These are phyloP conservation scores for Heliamphora pulchella DNA, from an alignment of 179 eudicot species.

Conservation along the genomic window DNA sequence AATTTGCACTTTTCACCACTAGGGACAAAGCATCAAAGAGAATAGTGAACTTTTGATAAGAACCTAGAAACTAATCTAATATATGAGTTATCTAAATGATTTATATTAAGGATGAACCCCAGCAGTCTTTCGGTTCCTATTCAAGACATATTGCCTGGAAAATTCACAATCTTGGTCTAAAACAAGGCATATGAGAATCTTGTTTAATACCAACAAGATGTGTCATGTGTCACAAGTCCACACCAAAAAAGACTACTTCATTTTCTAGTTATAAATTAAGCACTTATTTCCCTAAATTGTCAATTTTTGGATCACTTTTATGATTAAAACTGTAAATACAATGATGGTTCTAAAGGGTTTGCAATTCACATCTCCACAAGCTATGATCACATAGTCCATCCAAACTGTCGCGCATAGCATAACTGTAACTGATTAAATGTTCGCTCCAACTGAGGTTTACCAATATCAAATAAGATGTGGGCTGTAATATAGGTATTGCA, in stretches of 20 bases:
- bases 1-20: no score
- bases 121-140: no score
- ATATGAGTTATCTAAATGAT: no score
- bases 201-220: conserved; percentile 1
- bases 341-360: neutral
- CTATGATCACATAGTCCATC: neutral
- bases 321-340: neutral
- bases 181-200: neutral
- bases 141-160: no score
- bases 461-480: neutral
- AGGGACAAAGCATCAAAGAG: no score
- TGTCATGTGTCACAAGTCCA: neutral
- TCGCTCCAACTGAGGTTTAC: neutral
- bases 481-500: neutral
- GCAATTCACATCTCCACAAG: neutral
- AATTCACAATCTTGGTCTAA: no score
- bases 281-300: neutral
- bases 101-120: no score
- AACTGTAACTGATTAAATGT: neutral
- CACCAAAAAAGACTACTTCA: neutral
- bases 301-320: neutral
- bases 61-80: no score
- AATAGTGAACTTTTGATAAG: no score
- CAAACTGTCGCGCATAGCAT: neutral
- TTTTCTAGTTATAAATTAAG: neutral